These are phyloP conservation scores for Neurospora sp. DNA, from an alignment of 2,329 filamentous ascomycete genomes.

Conservation along the genomic window DNA sequence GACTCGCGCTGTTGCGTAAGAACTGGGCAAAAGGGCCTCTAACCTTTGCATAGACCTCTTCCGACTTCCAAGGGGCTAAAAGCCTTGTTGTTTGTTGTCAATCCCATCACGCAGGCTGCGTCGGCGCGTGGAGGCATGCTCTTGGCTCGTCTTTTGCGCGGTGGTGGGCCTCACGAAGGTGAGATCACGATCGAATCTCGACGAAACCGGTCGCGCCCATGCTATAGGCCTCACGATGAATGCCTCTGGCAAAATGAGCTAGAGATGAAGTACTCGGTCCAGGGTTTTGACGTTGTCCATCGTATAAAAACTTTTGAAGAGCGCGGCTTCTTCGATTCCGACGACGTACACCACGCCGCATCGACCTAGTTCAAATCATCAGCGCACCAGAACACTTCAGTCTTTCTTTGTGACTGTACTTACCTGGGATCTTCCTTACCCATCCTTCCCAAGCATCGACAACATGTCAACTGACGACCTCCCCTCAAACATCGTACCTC, in stretches of 20 bases:
- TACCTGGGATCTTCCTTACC: neutral
- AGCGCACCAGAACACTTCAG: neutral
- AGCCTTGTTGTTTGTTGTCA: neutral
- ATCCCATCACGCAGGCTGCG: neutral
- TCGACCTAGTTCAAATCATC: neutral
- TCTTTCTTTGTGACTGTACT: neutral
- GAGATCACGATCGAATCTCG: neutral
- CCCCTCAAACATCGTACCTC: neutral
- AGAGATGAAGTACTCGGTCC: too few species aligned
- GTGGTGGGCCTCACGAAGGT: neutral
- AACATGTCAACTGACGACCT: neutral
- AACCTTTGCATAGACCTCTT: neutral
- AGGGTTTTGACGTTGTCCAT: neutral
- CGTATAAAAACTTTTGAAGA: neutral
- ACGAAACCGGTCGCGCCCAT: neutral
- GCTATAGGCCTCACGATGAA: neutral
- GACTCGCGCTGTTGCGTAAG: neutral
- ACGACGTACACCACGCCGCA: neutral
- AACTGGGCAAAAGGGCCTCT: neutral
- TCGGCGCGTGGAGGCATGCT: neutral
- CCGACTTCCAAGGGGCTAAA: neutral
- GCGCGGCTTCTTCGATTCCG: neutral
- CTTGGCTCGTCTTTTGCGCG: neutral
- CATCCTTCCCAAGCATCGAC: neutral
- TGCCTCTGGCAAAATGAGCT: neutral